phyloP scores from a whole-genome alignment of 129 eudicot genomes.

The Smallanthus sonchifolius region DNA sequence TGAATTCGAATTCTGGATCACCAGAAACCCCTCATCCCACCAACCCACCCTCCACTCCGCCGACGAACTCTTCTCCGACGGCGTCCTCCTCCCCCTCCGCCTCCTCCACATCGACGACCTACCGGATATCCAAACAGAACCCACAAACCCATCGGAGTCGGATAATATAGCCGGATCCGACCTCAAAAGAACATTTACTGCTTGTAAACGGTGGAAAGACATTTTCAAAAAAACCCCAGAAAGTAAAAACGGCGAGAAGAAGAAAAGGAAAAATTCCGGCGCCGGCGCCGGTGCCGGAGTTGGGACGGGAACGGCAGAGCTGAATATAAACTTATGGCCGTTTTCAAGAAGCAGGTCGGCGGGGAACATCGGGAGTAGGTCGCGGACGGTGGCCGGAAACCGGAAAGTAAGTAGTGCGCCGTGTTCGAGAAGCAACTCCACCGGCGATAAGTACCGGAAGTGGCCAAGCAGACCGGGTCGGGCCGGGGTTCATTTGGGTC shows the following conservation, averaged over 20 bases:
- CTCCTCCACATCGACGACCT: conserved; percentile 29
- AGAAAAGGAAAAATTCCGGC: conserved; percentile 22
- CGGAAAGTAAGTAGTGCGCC: conserved; percentile 96
- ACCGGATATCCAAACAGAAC: conserved; percentile 12
- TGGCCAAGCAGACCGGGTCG: conserved; percentile 79
- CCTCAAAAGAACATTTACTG: conserved; percentile 18
- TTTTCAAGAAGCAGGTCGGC: conserved; percentile 89
- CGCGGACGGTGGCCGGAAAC: conserved; percentile 29
- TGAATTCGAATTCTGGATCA: conserved; percentile 69
- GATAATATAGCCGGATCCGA: conserved; percentile 14
- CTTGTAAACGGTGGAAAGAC: conserved; percentile 77
- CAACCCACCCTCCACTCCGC: conserved; percentile 67
- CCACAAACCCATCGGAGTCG: not conserved
- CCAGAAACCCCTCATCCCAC: conserved; percentile 47
- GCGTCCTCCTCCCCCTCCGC: conserved; percentile 64
- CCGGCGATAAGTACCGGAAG: conserved; percentile 71
- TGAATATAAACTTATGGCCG: conserved; percentile 91
- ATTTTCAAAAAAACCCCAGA: conserved; percentile 50
- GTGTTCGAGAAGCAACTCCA: conserved; percentile 90
- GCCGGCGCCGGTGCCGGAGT: conserved; percentile 7
- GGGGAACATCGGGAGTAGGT: conserved; percentile 53
- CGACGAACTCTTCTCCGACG: conserved; percentile 75
- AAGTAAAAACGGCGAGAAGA: conserved; percentile 34
- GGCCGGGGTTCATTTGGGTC: conserved; percentile 78
- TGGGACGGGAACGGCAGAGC: conserved; percentile 55